A percentile compares a stretch with the other conserved stretches of the same genome.
phyloP scores from a whole-genome alignment of 2,329 filamentous ascomycete species.

The Xylaria sp. region DNA sequence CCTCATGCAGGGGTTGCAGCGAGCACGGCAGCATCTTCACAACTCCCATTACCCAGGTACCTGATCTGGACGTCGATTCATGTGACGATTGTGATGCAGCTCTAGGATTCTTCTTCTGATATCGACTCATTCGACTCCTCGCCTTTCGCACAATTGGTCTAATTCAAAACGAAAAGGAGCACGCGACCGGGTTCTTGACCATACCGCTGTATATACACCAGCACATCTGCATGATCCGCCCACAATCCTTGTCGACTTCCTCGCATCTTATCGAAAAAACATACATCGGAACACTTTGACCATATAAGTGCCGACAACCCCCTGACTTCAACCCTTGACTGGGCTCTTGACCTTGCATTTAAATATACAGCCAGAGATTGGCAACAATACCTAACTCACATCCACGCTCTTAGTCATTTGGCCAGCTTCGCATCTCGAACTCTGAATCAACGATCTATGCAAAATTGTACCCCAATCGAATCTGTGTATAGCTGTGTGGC shows the following conservation, averaged over 20 bases:
- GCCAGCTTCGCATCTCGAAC: neutral
- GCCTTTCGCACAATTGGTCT: neutral
- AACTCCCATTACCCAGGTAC: conserved; percentile 12
- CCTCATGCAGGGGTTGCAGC: conserved; percentile 25
- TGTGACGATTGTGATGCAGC: neutral
- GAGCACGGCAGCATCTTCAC: neutral
- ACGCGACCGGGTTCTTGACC: conserved; percentile 29
- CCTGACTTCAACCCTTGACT: conserved; percentile 13
- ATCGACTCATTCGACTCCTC: neutral
- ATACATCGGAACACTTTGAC: conserved; percentile 1
- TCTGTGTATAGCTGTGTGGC: neutral
- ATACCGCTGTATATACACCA: conserved; percentile 27
- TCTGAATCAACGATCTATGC: neutral
- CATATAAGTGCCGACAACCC: conserved; percentile 15
- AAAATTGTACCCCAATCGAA: neutral
- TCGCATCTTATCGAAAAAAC: conserved; percentile 14
- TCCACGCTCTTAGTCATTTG: neutral
- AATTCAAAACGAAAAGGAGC: conserved; percentile 8
- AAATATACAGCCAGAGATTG: neutral
- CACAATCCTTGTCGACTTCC: conserved; percentile 32
- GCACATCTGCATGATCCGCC: conserved; percentile 34
- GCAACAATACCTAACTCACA: neutral
- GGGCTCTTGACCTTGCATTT: conserved; percentile 7
- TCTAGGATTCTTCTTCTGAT: neutral
- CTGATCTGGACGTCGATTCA: neutral